Base-by-base conservation (phyloP, 768 basidiomycete species). In the Tubosaeta sp. region DNA sequence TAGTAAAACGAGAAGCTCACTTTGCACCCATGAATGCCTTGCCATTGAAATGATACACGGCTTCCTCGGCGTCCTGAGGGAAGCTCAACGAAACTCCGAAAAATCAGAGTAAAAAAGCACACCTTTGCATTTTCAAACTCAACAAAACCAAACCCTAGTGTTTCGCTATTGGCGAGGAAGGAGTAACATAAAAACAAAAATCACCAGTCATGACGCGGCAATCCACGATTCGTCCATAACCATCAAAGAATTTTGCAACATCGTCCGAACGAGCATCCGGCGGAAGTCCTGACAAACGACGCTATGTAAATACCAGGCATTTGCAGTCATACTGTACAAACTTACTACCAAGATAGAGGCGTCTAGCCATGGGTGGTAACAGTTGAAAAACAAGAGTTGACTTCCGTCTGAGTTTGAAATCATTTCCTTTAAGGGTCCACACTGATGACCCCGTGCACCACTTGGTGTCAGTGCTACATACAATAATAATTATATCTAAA, bases 121-220 rank as follows among this genome's bases (percentile, higher is more conserved):
- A 82, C 93, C 73, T 87, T 84, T 18, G 86, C 69, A 61, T 76
- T 88, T 68, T 95, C 95, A 63, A 96, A 98, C 70, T 98, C 95
- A 59, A 97, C 84, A 67, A 99, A 99, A 49, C 94, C 96, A 62
- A 96, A 99, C 11, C 91, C 91, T 91, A 53, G 36, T 30, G 36
- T 3, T 42, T 55, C 49, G 51, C 44, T 57, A 57, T 70, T 51
- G 66, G 57, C 18, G 7, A 18, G 6, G 13, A 39, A 18, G 32
- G 10, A 21, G 9, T 27, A 18, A 14, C 12, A 34, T 21, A 25
- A 13, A 51, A 43, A 49, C 12, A n/a, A 55, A 52, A 78, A 75
- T 54, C 60, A 92, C 90, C 90, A 36, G 91, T 94, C 92, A 95
- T 94, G 69, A 95, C 88, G 61, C 90, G 85, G 70, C 90, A 88